Base-by-base conservation (phyloP, 345 rosid species). In the Adansonia digitata region DNA sequence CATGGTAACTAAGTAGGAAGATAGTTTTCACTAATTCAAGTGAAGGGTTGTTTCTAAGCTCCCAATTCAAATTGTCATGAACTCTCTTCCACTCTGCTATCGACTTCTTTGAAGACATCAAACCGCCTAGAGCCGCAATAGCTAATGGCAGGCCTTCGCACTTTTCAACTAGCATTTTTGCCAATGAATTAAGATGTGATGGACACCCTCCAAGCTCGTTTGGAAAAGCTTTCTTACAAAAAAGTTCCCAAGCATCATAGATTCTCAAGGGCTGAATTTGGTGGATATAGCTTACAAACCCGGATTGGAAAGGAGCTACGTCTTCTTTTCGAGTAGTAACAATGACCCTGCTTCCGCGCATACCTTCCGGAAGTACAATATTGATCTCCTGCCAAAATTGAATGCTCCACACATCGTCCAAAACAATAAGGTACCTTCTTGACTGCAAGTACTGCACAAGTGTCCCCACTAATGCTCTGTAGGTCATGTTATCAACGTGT, bases 321-420 rank as follows among this genome's bases (percentile, higher is more conserved):
- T 73, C 79, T 35, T 64, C 57, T 3, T 18, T 71, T 31, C 82
- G 77, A 48, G 79, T 76, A 37, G 82, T 80, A 43, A 76, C 8
- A 17, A 80, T 4, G 9, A 80, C 14, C 45, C 79, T 66, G 35
- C 82, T 75, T 64, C 65, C 69, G 11, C 13, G 37, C 34, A 43
- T 3, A n/a, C 53, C 66, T 43, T 76, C 37, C 3, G 74, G 82
- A 49, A 80, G 56, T n/a, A 29, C 22, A 4, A 76, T 37, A 10
- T 10, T 66, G 5, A 80, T 56, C 51, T 24, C 70, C 13, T 24
- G 24, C 74, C 53, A 64, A 0, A 80, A 12, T 15, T 59, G 24
- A 9, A 0, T 48, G 24, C 17, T 43, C 79, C 73, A 69, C 39
- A 48, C 73, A 29, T 79, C 80, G 56, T 82, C 85, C 7, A 82